Evolutionary conservation across 352 stramenopile genomes (phyloP).

Genomic region (Phytopythium mirpurense): DNA sequence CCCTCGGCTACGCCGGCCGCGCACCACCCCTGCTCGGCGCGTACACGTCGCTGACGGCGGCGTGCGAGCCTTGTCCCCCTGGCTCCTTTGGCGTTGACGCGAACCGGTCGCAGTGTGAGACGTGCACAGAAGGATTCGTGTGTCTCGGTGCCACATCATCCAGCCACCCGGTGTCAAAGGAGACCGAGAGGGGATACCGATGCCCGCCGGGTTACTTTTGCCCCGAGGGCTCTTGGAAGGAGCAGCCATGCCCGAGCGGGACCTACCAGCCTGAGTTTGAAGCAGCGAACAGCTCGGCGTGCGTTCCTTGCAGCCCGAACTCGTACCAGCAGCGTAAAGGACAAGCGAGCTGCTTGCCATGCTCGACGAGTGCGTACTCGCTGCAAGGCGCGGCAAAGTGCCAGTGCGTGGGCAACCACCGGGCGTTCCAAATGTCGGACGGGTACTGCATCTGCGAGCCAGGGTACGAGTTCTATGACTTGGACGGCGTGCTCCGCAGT

Average conservation of each 20-base stretch:
- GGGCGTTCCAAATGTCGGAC: constrained; percentile 88
- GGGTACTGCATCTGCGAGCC: constrained; percentile 90
- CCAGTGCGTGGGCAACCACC: constrained; percentile 81
- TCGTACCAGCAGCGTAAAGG: constrained; percentile 76
- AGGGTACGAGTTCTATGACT: constrained; percentile 90
- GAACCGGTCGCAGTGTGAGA: constrained; percentile 62
- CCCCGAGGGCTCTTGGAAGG: constrained; percentile 41
- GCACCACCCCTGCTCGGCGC: constrained; percentile 41
- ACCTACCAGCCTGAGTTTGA: constrained; percentile 58
- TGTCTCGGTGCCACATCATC: constrained; percentile 73
- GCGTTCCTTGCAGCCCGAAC: constrained; percentile 55
- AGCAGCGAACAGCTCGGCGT: constrained; percentile 47
- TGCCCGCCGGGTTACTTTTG: constrained; percentile 82
- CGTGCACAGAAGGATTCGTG: constrained; percentile 79
- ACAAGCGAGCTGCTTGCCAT: constrained; percentile 74
- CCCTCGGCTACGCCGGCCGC: constrained; percentile 64
- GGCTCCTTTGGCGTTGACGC: constrained; percentile 80
- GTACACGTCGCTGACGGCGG: constrained; percentile 39
- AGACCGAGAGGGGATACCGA: constrained; percentile 74
- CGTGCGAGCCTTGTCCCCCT: constrained; percentile 70
- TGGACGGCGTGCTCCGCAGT: constrained; percentile 71
- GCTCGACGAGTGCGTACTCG: constrained; percentile 79
- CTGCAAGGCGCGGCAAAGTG: constrained; percentile 54
- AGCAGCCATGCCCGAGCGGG: constrained; percentile 68
- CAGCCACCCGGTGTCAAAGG: constrained; percentile 38